Evolutionary conservation across 2,329 filamentous ascomycete species (phyloP), one percentile per base, ranked within the genome.

Genomic region (Aspergillus tubingensis): DNA sequence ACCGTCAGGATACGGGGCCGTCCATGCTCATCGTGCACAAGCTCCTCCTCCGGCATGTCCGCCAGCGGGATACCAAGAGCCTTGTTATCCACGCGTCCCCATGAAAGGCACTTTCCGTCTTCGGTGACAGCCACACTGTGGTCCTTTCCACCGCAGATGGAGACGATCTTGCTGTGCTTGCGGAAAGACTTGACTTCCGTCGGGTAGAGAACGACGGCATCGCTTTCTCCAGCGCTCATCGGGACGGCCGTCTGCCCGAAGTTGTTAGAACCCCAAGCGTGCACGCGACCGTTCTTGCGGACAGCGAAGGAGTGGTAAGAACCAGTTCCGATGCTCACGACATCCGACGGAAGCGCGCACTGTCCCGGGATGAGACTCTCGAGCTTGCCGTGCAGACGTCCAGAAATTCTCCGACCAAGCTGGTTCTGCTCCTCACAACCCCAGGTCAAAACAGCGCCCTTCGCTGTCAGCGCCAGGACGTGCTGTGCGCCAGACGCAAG

Each of bases 201-300:
- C 1, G 65, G 65, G n/a, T 59, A 58, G 10, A 43, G 27, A 1
- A 66, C 58, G 8, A 58, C 38, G 1, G 63, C 60, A 6, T 65
- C 85, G 53, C 86, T 84, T 58, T 85, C 80, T 19, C 86, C 87
- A 13, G 83, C 85, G 54, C 82, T 80, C n/a, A 83, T 80, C n/a
- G 79, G 76, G 54, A 86, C 81, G 13, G 88, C 91, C 15, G 88
- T 88, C 78, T 94, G 88, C 62, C 87, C 89, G 74, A 89, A 92
- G 76, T 89, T 91, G 81, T 95, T 95, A 11, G 91, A 81, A 10
- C 91, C 91, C 90, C 91, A 95, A 0, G 86, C 84, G 77, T 86
- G 92, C 32, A 74, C 69, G 36, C 71, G 71, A 25, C 80, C 79
- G 8, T 70, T 58, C 0, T 67, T 68, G 60, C 73, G 72, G 39